phyloP scores from a whole-genome alignment of 768 basidiomycete species.

The Cubamyces lactineus region DNA sequence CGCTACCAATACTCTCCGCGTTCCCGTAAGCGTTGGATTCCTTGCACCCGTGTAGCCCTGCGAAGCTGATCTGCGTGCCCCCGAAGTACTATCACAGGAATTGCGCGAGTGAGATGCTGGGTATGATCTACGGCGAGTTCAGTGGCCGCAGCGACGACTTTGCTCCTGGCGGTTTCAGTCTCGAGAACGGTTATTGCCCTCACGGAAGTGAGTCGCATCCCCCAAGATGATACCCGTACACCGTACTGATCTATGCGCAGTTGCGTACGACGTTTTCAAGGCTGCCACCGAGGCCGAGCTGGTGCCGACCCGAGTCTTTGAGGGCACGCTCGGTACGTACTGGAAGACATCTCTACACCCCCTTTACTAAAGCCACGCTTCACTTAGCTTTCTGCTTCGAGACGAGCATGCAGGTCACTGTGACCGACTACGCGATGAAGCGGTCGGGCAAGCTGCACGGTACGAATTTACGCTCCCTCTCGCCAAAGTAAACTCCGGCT shows the following conservation, averaged over 20 bases:
- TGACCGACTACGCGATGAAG: constrained; percentile 68
- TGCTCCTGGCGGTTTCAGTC: constrained; percentile 64
- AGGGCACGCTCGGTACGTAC: constrained; percentile 54
- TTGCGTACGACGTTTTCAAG: constrained; percentile 64
- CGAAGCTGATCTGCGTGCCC: background rate
- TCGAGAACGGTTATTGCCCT: constrained; percentile 65
- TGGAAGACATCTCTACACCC: background rate
- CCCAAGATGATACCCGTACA: background rate
- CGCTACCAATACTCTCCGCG: constrained; percentile 58
- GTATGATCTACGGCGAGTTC: constrained; percentile 61
- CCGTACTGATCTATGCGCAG: constrained; percentile 33
- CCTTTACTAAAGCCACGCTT: background rate
- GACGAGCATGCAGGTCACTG: constrained; percentile 61
- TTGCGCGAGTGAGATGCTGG: constrained; percentile 65
- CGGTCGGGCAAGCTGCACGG: constrained; percentile 61
- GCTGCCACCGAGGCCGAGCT: constrained; percentile 56
- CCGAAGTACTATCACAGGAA: constrained; percentile 67
- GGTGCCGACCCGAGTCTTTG: constrained; percentile 51
- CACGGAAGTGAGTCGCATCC: constrained; percentile 53
- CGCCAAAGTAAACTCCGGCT: background rate
- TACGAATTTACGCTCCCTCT: constrained; percentile 31
- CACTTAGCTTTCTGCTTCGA: constrained; percentile 64
- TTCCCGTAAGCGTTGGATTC: constrained; percentile 59
- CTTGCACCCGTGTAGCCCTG: no score
- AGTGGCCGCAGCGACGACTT: constrained; percentile 67